Base-by-base conservation (phyloP, 2,329 filamentous ascomycete species). In the Monosporascus sp. region DNA sequence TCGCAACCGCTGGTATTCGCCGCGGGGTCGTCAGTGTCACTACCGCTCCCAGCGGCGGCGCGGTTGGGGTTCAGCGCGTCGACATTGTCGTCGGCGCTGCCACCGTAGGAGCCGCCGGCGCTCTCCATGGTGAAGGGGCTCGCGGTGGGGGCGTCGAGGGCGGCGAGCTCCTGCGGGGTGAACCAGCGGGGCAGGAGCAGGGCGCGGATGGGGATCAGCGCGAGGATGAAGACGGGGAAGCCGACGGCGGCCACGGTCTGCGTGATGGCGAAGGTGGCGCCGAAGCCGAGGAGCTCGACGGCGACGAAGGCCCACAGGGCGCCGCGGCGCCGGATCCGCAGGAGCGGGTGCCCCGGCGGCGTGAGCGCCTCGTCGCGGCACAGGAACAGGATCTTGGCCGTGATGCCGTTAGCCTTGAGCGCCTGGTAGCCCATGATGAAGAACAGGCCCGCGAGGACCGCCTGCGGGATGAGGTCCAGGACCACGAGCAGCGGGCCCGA, bases 371-470 rank as follows among this genome's bases (percentile, higher is more conserved):
- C 73, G 69, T 93, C 89, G 57, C 83, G 80, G 1, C 76, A 71
- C 1, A 93, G 77, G 68, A 89, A 92, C 22, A 90, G 67, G 8
- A 92, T 67, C 69, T 92, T 92, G 56, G 78, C 73, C 0, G 88
- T 92, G 65, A 93, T 89, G 22, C 88, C 88, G 65, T 93, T 93
- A 24, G 74, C 85, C 65, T 85, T 80, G 35, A 93, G 81, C 3
- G 88, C 88, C 71, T 92, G 87, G 55, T 89, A 78, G 43, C 88
- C 89, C 89, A 93, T 92, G 66, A 91, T 81, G 71, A 92, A 92
- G 76, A 93, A 93, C 26, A 93, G 78, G 0, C 89, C 89, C 0
- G 88, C 89, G 52, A 93, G 79, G 1, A 92, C 88, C 55, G 85
- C 88, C 65, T 91, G 88, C 0, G 89, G 89, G 59, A 93, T 89